Evolutionary conservation across 1,139 yeast species (phyloP).

Genomic region (Candida glucosophila): DNA sequence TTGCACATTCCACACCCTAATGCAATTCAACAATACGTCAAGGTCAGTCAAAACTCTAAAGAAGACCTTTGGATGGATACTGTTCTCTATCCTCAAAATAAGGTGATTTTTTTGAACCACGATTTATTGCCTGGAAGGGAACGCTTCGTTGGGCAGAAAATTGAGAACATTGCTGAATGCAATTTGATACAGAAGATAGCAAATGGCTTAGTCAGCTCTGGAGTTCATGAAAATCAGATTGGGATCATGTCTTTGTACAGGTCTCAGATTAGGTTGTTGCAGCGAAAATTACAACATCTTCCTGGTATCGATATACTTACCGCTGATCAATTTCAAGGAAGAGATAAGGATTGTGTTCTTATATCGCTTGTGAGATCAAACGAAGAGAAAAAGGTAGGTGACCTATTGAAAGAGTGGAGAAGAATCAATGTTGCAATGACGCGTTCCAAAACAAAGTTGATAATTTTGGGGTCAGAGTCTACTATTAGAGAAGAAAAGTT

Average conservation of each 20-base stretch:
- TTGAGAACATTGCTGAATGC: constrained; percentile 69
- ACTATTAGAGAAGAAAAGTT: constrained; percentile 53
- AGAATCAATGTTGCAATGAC: constrained; percentile 92
- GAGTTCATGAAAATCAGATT: constrained; percentile 50
- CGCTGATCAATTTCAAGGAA: constrained; percentile 93
- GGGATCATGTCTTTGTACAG: constrained; percentile 90
- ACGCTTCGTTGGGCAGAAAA: constrained; percentile 48
- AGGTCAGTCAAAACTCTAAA: constrained; percentile 2
- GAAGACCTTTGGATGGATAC: constrained; percentile 24
- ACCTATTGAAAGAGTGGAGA: constrained; percentile 79
- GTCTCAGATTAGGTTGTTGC: constrained; percentile 61
- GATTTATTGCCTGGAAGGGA: constrained; percentile 62
- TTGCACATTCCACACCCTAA: constrained; percentile 38
- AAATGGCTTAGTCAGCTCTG: constrained; percentile 48
- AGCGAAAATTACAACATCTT: constrained; percentile 29
- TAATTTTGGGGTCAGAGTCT: constrained; percentile 68
- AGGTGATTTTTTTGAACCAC: constrained; percentile 73
- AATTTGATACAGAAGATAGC: constrained; percentile 55
- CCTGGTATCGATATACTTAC: constrained; percentile 68
- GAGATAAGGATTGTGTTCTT: constrained; percentile 86
- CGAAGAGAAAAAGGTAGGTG: constrained; percentile 59
- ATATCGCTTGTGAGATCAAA: constrained; percentile 85
- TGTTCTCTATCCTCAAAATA: constrained; percentile 25
- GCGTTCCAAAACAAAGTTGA: constrained; percentile 75
- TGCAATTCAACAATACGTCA: constrained; percentile 7